Percentiles rank a stretch among this genome's conserved stretches.
Conservation (phyloP, 768 basidiomycete genomes). For the Podaxis sp. region DNA sequence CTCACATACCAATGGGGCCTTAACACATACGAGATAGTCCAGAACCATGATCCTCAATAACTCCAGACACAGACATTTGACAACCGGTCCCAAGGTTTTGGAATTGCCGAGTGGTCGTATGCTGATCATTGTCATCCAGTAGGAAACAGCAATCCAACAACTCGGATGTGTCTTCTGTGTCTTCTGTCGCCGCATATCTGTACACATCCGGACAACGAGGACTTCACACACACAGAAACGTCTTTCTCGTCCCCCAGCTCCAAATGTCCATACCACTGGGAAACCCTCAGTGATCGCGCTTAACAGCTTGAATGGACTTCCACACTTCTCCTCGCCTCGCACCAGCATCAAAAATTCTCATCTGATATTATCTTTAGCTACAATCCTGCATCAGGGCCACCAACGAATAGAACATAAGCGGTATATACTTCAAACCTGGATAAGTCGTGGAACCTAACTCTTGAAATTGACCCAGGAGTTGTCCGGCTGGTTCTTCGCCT, state of each 20-base stretch:
- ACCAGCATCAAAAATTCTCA: neutral
- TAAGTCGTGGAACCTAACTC: neutral
- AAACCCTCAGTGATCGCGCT: neutral
- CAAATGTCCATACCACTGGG: too few species aligned
- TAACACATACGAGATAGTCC: conserved; percentile 1
- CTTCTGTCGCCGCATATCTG: conserved; percentile 11
- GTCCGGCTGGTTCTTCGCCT: conserved; percentile 4
- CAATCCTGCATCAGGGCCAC: neutral
- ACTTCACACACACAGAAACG: neutral
- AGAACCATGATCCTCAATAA: conserved; percentile 7
- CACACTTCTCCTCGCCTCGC: neutral
- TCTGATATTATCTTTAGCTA: neutral
- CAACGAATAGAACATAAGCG: neutral
- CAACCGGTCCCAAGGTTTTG: conserved; percentile 5
- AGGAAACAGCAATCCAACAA: neutral
- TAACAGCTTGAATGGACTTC: neutral
- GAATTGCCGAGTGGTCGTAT: neutral
- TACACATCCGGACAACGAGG: conserved; percentile 4
- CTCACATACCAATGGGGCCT: conserved; percentile 10
- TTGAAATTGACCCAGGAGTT: neutral
- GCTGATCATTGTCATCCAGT: neutral
- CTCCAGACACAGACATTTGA: neutral
- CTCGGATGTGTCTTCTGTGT: neutral
- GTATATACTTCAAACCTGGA: neutral
- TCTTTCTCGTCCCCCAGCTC: neutral